phyloP scores from a whole-genome alignment of 2,329 filamentous ascomycete species.

The Remersonia thermophila region DNA sequence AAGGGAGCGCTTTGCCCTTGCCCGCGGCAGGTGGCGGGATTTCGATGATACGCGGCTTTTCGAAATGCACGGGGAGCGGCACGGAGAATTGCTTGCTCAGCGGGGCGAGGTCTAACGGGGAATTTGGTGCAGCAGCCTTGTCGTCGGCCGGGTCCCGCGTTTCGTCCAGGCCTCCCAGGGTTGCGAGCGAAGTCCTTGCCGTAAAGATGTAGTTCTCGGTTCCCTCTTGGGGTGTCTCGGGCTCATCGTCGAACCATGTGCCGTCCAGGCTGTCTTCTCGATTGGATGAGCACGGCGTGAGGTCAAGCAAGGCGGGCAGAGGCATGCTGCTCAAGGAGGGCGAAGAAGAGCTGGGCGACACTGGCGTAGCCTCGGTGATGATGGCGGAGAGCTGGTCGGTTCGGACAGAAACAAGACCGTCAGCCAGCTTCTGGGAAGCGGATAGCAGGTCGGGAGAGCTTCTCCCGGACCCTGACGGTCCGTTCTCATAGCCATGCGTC shows the following conservation, averaged over 20 bases:
- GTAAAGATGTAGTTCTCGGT: not conserved
- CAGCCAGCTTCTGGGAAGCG: no score
- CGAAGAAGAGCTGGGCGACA: conserved; percentile 23
- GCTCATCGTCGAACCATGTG: conserved; percentile 16
- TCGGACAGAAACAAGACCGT: conserved; percentile 22
- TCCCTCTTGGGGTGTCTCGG: conserved; percentile 1
- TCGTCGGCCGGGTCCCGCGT: no score
- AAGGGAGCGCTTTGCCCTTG: no score
- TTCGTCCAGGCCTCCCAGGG: no score
- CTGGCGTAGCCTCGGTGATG: conserved; percentile 28
- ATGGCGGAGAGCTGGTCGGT: conserved; percentile 23
- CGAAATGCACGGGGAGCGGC: conserved; percentile 5
- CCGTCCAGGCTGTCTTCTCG: conserved; percentile 3
- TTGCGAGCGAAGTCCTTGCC: conserved; percentile 3
- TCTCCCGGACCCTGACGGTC: no score
- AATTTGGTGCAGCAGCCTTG: not conserved
- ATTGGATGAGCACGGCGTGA: conserved; percentile 7
- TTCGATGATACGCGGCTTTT: conserved; percentile 14
- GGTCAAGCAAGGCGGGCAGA: conserved; percentile 5
- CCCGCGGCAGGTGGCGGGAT: conserved; percentile 9
- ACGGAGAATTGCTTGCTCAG: no score
- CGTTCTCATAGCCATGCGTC: no score
- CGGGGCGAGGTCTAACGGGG: not conserved
- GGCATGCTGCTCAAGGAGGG: conserved; percentile 15
- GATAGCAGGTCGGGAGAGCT: no score